Evolutionary conservation across 495 filamentous ascomycete genomes (phyloP).

Genomic region (Tuber umbilicatum): DNA sequence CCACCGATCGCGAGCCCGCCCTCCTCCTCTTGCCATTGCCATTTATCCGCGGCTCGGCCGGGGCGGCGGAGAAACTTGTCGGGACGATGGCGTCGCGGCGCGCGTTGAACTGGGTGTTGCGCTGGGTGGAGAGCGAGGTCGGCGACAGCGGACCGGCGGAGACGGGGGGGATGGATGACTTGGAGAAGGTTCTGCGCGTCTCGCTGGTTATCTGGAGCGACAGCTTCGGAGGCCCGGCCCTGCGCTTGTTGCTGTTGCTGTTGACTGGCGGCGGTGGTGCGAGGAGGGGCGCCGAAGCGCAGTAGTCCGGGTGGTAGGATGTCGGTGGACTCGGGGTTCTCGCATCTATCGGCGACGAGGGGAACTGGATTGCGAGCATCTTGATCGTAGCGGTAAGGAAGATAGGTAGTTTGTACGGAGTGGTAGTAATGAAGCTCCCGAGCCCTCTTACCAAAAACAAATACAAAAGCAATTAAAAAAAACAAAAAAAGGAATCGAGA

Average conservation of each 20-base stretch:
- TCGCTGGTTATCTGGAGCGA: constrained; percentile 32
- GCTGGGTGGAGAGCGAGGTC: constrained; percentile 27
- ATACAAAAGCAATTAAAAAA: neutral
- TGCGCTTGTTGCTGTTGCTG: constrained; percentile 24
- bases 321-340: constrained; percentile 16
- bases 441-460: neutral
- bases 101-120: constrained; percentile 33
- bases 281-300: constrained; percentile 12
- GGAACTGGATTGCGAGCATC: constrained; percentile 34
- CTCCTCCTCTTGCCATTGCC: neutral
- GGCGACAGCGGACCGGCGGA: constrained; percentile 28
- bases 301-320: constrained; percentile 16
- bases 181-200: constrained; percentile 24
- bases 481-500: neutral
- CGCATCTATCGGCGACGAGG: constrained; percentile 27
- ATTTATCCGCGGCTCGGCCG: neutral
- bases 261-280: constrained; percentile 22
- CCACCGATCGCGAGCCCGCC: neutral
- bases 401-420: neutral
- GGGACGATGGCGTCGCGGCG: neutral
- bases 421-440: neutral
- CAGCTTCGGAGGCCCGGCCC: constrained; percentile 26
- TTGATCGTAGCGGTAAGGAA: constrained; percentile 2
- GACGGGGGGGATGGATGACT: constrained; percentile 22
- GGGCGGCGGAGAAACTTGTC: constrained; percentile 1